Percentiles rank a stretch among this genome's conserved stretches.
phyloP scores from a whole-genome alignment of 805 yeast species.

The Saccharomyces mikatae region DNA sequence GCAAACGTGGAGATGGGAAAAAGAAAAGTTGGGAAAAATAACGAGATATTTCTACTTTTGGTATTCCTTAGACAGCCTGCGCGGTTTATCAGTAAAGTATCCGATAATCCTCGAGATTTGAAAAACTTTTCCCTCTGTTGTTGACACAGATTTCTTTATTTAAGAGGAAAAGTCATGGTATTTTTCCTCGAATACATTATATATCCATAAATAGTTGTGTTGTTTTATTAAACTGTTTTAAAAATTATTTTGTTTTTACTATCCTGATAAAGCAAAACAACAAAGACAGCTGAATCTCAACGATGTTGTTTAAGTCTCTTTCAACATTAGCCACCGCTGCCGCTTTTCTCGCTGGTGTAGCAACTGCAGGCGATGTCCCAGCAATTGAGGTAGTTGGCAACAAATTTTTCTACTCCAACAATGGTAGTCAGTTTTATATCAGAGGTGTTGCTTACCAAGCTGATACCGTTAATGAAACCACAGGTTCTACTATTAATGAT shows the following conservation, averaged over 20 bases:
- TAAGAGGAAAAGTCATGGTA: neutral
- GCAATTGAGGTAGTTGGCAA: constrained; percentile 67
- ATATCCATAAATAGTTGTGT: neutral
- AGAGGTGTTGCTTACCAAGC: constrained; percentile 78
- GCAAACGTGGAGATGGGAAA: neutral
- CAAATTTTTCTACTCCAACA: constrained; percentile 68
- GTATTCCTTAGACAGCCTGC: neutral
- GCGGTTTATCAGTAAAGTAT: neutral
- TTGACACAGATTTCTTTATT: neutral
- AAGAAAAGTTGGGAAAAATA: neutral
- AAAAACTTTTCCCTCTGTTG: neutral
- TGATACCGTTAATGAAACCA: constrained; percentile 45
- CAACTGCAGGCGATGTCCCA: constrained; percentile 42
- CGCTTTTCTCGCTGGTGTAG: constrained; percentile 22
- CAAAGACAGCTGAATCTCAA: neutral
- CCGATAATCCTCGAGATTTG: neutral
- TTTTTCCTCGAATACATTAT: neutral
- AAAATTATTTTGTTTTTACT: neutral
- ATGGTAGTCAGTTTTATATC: constrained; percentile 71
- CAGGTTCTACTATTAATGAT: constrained; percentile 46
- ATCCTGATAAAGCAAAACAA: neutral
- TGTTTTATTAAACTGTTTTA: neutral
- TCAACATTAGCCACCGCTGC: constrained; percentile 31
- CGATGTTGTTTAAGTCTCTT: constrained; percentile 31
- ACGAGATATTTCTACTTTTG: neutral